Base-by-base conservation (phyloP, 108 stramenopile genomes). In the Pseudonitzschia multistriata region DNA sequence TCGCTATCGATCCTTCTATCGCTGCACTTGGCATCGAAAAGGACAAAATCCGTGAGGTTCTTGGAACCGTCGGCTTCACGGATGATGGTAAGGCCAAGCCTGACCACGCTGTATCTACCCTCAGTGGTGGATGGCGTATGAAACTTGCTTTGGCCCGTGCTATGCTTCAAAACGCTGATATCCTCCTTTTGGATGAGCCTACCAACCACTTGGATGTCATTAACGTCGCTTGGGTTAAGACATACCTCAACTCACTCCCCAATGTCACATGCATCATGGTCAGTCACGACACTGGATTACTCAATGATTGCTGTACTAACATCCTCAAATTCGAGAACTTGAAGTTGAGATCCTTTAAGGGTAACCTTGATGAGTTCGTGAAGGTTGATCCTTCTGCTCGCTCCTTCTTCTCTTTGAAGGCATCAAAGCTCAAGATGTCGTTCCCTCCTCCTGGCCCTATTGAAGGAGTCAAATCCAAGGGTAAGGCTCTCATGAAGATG, bases 221-320 rank as follows among this genome's bases (percentile, higher is more conserved):
- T 85, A 98, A 98, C 80, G 98, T 99, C 62, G 97, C 97, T 25
- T 99, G 99, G 99, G 97, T 99, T 52, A 98, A 98, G 88, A 96
- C 90, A 76, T 99, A 98, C 95, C 81, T 99, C 62, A 97, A 95
- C 86, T 94, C 92, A 25, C 90, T 98, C 66, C 93, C 81, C 50
- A 74, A 96, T 73, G 98, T 99, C 22, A 98, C 98, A 29, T 87
- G 85, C 33, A 98, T 99, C 88, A 97, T 98, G 77, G 98, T 98
- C 72, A 97, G 96, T 64, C 99, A 99, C 82, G 99, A 99, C 78
- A 96, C 97, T 59, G 97, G 96, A 29, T 85, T 99, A n/a, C 82
- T 99, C 49, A 97, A 98, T 84, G 97, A 99, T 74, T 96, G 96
- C 85, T 98, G 97, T 84, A 96, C 97, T 56, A 79, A 99, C 96